Evolutionary conservation across 257 asterid species (phyloP).

Genomic region (Fraxinus quadrangulata): DNA sequence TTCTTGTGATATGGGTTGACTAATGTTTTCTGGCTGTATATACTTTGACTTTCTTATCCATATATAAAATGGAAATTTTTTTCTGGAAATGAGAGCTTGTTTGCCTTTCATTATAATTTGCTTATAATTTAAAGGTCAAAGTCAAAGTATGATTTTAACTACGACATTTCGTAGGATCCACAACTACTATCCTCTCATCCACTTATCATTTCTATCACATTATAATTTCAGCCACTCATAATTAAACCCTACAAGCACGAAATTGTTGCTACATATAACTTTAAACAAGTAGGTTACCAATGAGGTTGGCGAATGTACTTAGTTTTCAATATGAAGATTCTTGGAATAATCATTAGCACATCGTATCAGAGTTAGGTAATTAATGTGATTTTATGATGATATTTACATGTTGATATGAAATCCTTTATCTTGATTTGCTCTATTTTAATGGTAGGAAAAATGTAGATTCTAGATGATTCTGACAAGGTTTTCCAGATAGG

Average conservation of each 20-base stretch:
- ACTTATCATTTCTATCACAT: too few species aligned
- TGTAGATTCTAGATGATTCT: slow-evolving; percentile 11
- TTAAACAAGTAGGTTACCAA: background rate
- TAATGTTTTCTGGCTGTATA: background rate
- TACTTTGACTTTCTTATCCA: slow-evolving; percentile 5
- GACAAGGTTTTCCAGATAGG: background rate
- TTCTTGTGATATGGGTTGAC: slow-evolving; percentile 12
- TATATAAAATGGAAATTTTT: background rate
- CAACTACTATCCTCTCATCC: too few species aligned
- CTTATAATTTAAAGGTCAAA: too few species aligned
- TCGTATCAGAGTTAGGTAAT: background rate
- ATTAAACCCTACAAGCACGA: too few species aligned
- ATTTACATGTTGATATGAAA: background rate
- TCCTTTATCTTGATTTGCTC: background rate
- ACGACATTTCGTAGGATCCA: too few species aligned
- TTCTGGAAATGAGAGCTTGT: background rate
- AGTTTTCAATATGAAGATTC: background rate
- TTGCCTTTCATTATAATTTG: too few species aligned
- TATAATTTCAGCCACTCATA: too few species aligned
- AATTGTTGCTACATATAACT: background rate
- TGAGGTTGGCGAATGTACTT: background rate
- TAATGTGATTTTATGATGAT: background rate
- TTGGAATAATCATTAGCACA: background rate
- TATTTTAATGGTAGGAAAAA: background rate
- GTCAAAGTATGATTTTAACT: too few species aligned